A percentile compares a stretch with the other conserved stretches of the same genome.
These are phyloP conservation scores for Malus hybrid DNA, from an alignment of 331 rosid species.

Conservation along the genomic window DNA sequence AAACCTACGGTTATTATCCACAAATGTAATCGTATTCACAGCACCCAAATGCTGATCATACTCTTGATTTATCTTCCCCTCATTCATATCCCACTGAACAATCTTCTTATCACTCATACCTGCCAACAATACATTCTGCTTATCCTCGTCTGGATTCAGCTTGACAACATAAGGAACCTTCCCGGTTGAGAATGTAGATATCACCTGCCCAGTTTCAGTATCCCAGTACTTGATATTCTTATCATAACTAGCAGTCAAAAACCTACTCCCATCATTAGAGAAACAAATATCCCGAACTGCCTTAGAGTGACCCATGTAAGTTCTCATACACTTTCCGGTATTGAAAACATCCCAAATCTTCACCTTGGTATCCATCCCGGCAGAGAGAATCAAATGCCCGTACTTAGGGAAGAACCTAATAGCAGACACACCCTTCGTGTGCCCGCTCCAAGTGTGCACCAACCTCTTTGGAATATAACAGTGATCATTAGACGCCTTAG, in stretches of 20 bases:
- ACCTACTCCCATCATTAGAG: slow-evolving; percentile 77
- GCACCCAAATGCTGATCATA: slow-evolving; percentile 63
- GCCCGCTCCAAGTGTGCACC: slow-evolving; percentile 99
- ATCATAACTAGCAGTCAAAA: slow-evolving; percentile 83
- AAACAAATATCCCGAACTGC: slow-evolving; percentile 90
- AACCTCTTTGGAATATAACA: slow-evolving; percentile 93
- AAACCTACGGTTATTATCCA: slow-evolving; percentile 89
- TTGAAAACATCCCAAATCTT: slow-evolving; percentile 98
- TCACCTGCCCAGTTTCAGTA: slow-evolving; percentile 94
- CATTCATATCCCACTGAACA: slow-evolving; percentile 96
- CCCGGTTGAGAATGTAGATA: slow-evolving; percentile 84
- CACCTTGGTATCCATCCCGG: slow-evolving; percentile 83
- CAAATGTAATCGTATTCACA: slow-evolving; percentile 67
- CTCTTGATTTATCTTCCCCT: slow-evolving; percentile 93
- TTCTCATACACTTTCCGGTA: slow-evolving; percentile 93
- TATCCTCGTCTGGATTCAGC: slow-evolving; percentile 92
- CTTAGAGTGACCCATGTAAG: slow-evolving; percentile 88
- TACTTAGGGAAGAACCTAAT: slow-evolving; percentile 81
- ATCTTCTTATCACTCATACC: slow-evolving; percentile 99
- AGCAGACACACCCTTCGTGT: slow-evolving; percentile 89
- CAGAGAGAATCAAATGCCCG: slow-evolving; percentile 89
- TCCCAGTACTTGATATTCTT: slow-evolving; percentile 97
- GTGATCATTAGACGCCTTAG: slow-evolving; percentile 78
- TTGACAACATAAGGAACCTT: slow-evolving; percentile 88
- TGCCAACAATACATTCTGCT: slow-evolving; percentile 84